phyloP scores from a whole-genome alignment of 352 stramenopile genomes.

The Globisporangium paddicum region DNA sequence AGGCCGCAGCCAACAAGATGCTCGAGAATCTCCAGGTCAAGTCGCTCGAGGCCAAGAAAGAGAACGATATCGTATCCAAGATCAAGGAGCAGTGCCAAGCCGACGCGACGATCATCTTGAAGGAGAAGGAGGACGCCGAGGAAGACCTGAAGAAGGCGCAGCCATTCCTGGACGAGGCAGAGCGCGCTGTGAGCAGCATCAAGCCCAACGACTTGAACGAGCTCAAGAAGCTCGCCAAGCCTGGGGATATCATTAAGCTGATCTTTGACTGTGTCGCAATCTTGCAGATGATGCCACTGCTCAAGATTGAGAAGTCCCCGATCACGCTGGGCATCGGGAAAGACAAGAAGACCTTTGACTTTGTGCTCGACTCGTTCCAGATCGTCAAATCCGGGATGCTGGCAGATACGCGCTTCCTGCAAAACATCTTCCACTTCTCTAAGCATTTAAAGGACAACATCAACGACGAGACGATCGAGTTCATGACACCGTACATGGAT shows the following conservation, averaged over 20 bases:
- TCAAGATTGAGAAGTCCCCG: slow-evolving; percentile 55
- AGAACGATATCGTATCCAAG: slow-evolving; percentile 83
- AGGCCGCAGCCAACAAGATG: slow-evolving; percentile 82
- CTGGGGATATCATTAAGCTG: slow-evolving; percentile 89
- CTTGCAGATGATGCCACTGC: slow-evolving; percentile 81
- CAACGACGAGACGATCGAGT: slow-evolving; percentile 91
- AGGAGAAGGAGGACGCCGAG: slow-evolving; percentile 85
- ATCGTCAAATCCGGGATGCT: slow-evolving; percentile 85
- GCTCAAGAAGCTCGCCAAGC: slow-evolving; percentile 90
- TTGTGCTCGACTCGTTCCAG: slow-evolving; percentile 84
- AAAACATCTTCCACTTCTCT: slow-evolving; percentile 90
- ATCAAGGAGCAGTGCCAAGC: slow-evolving; percentile 86
- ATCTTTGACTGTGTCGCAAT: slow-evolving; percentile 91
- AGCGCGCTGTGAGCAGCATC: slow-evolving; percentile 83
- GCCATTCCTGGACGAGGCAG: slow-evolving; percentile 88
- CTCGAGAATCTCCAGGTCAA: slow-evolving; percentile 74
- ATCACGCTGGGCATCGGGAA: slow-evolving; percentile 77
- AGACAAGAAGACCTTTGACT: slow-evolving; percentile 85
- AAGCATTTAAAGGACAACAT: slow-evolving; percentile 91
- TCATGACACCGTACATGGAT: slow-evolving; percentile 90
- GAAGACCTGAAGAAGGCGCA: slow-evolving; percentile 88
- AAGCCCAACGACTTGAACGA: slow-evolving; percentile 90
- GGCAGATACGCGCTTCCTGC: slow-evolving; percentile 81
- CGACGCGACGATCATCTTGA: slow-evolving; percentile 71
- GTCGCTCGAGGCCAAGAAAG: slow-evolving; percentile 86